Evolutionary conservation across 169 alveolate species (phyloP), one percentile per base, ranked within the genome.

Genomic region (Cryptosporidium baileyi): DNA sequence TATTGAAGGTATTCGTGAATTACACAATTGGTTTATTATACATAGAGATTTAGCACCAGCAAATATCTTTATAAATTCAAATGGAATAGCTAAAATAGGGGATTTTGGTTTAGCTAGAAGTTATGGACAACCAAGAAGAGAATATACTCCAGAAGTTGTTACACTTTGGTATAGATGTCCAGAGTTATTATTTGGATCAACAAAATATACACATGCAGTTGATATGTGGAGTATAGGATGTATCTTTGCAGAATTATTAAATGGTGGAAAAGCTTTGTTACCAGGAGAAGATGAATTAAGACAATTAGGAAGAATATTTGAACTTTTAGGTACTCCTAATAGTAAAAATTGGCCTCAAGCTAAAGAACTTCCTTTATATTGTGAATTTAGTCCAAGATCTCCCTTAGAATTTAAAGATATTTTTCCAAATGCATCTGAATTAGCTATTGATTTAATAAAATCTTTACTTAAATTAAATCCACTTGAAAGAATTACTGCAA

Each of bases 91-190:
- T 7, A 95, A 95, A 80, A 89, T 95, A 28, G 97, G 97, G 4
- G 97, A 95, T 80, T 95, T 95, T 90, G 97, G 97, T 3, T 93
- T 95, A 22, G 95, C 97, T 9, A 67, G 97, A 45, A 92, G 94
- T 80, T 95, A 89, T 67, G 97, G 97, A 11, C 92, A 91, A 67
- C 96, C 97, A 30, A 91, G 82, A 51, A 40, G 94, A 32, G 94
- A 89, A 80, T 80, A 94, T 88, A 95, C 98, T 22, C 91, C 90
- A 28, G 88, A 90, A 41, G 98, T 95, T 1, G 96, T 95, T 17
- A 95, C 98, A 15, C 93, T 96, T 63, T 97, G 98, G 99, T 97
- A 97, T 85, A 63, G 99, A 65, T 95, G 98, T 1, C 99, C 99
- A 0, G 99, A 97, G 91, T 95, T 96, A 30, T 92, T 97, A 60